Percentiles rank a stretch among this genome's conserved stretches.
Conservation (phyloP, 495 filamentous ascomycete genomes). For the Penicillium malachiteum region DNA sequence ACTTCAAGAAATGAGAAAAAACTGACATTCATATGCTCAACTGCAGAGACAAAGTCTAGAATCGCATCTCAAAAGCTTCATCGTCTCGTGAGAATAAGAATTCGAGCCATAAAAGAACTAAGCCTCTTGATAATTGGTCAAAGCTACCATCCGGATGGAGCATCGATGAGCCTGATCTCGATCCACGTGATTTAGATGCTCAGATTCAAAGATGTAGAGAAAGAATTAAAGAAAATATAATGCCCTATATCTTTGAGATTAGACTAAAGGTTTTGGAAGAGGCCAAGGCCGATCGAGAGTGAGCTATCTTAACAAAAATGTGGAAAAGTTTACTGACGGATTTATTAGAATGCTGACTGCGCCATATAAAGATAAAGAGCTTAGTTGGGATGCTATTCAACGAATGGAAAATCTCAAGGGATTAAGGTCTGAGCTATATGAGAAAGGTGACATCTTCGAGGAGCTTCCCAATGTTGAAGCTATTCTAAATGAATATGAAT, state of each 20-base stretch:
- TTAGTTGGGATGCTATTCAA: background rate
- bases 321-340: background rate
- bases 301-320: background rate
- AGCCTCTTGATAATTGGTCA: background rate
- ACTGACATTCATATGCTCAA: too few species aligned
- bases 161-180: background rate
- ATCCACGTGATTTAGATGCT: conserved; percentile 2
- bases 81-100: background rate
- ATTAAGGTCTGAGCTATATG: background rate
- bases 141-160: background rate
- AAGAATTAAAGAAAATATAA: conserved; percentile 10
- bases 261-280: conserved; percentile 2
- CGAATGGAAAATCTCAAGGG: background rate
- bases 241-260: conserved; percentile 6
- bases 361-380: background rate
- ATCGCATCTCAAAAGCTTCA: background rate
- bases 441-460: background rate
- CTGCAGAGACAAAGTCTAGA: background rate
- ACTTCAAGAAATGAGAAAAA: background rate
- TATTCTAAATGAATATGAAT: conserved; percentile 3
- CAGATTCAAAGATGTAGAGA: conserved; percentile 15
- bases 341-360: background rate
- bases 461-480: conserved; percentile 4
- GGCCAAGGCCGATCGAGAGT: background rate
- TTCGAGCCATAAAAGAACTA: background rate